Percentiles rank a stretch among this genome's conserved stretches.
Conservation (phyloP, 225 moss, liverwort and hornwort species). For the Straminergon stramineum region DNA sequence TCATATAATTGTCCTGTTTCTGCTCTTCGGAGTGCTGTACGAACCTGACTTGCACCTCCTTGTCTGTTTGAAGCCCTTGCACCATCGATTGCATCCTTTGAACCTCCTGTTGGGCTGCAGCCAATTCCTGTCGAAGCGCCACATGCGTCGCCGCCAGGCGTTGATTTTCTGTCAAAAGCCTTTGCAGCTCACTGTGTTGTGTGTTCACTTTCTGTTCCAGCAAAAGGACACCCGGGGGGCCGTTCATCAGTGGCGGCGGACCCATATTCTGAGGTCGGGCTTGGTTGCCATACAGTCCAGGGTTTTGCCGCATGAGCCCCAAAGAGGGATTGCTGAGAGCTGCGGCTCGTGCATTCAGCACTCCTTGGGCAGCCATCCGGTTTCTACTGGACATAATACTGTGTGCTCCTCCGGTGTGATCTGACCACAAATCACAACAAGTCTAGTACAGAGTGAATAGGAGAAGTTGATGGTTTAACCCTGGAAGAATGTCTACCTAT, state of each 20-base stretch:
- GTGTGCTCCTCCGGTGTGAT: not conserved
- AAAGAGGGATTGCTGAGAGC: conserved; percentile 5
- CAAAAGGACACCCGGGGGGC: conserved; percentile 33
- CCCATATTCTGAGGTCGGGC: conserved; percentile 53
- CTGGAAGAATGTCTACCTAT: not conserved
- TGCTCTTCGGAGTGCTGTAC: not conserved
- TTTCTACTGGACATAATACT: conserved; percentile 40
- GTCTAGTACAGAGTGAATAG: not conserved
- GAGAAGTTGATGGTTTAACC: not conserved
- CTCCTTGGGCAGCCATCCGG: conserved; percentile 36
- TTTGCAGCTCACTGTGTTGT: conserved; percentile 65
- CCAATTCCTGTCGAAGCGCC: conserved; percentile 69
- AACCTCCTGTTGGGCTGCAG: conserved; percentile 74
- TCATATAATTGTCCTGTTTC: not conserved
- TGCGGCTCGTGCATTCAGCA: conserved; percentile 29
- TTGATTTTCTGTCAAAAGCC: conserved; percentile 78
- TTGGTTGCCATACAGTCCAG: conserved; percentile 36
- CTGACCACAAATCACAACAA: not conserved
- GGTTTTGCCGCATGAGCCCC: conserved; percentile 23
- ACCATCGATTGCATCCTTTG: conserved; percentile 63
- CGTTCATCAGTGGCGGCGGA: conserved; percentile 30
- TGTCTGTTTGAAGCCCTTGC: conserved; percentile 65
- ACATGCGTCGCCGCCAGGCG: conserved; percentile 82
- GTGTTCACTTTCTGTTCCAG: conserved; percentile 58
- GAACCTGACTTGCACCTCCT: conserved; percentile 69